Conservation (phyloP, 768 basidiomycete genomes). For the Lactarius sanguifluus region DNA sequence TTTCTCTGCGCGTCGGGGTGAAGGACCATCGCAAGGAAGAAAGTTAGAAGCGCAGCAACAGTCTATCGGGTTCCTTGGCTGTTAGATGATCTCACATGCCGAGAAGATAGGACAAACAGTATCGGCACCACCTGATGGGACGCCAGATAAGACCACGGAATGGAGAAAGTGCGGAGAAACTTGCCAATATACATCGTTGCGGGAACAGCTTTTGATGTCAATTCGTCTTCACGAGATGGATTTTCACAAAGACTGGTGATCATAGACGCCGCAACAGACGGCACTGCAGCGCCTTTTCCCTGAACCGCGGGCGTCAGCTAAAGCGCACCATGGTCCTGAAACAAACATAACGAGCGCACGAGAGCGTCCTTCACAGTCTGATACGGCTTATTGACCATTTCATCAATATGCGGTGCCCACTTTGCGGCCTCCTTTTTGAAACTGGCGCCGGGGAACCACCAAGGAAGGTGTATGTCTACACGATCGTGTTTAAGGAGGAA, state of each 20-base stretch:
- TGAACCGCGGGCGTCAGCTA: background rate
- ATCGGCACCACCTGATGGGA: slow-evolving; percentile 23
- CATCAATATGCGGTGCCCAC: slow-evolving; percentile 28
- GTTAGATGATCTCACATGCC: background rate
- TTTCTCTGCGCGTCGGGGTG: slow-evolving; percentile 32
- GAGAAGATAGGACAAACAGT: slow-evolving; percentile 24
- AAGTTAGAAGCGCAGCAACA: slow-evolving; percentile 31
- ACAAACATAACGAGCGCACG: background rate
- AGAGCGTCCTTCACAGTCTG: slow-evolving; percentile 27
- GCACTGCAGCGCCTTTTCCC: slow-evolving; percentile 16
- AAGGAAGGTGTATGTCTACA: slow-evolving; percentile 31
- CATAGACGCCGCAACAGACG: slow-evolving; percentile 25
- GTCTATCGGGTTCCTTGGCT: slow-evolving; percentile 26
- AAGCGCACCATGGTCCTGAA: background rate
- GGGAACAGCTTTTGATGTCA: slow-evolving; percentile 24
- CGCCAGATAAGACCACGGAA: background rate
- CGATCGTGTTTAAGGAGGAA: background rate
- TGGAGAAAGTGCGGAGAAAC: background rate
- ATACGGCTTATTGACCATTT: slow-evolving; percentile 33
- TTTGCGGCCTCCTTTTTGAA: slow-evolving; percentile 31
- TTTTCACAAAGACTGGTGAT: slow-evolving; percentile 18
- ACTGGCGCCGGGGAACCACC: slow-evolving; percentile 34
- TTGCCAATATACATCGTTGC: slow-evolving; percentile 26
- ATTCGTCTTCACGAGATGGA: slow-evolving; percentile 18
- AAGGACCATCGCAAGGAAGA: slow-evolving; percentile 37